phyloP scores from a whole-genome alignment of 257 asterid genomes.

The Avicennia marina region DNA sequence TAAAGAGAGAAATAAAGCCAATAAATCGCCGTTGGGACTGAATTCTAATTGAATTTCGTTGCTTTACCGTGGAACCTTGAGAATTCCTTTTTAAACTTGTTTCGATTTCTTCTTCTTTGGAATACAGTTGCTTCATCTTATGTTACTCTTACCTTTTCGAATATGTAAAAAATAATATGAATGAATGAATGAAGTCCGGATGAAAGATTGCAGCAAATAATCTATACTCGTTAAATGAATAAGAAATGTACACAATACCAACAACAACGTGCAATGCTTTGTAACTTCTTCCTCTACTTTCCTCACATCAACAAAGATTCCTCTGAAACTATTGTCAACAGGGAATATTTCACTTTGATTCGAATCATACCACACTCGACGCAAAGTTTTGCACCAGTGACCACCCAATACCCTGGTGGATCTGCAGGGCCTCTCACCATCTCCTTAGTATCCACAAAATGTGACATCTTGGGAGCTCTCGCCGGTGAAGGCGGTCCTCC shows the following conservation, averaged over 20 bases:
- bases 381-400: constrained; percentile 82
- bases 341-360: constrained; percentile 67
- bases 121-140: too few relatives aligned
- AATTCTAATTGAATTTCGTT: too few relatives aligned
- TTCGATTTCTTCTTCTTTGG: too few relatives aligned
- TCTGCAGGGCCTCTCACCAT: constrained; percentile 90
- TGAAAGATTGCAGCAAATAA: constrained; percentile 17
- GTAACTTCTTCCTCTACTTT: neutral
- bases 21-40: too few relatives aligned
- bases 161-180: too few relatives aligned
- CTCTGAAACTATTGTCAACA: constrained; percentile 71
- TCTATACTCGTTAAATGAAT: constrained; percentile 15
- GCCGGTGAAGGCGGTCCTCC: constrained; percentile 85
- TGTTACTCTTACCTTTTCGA: too few relatives aligned
- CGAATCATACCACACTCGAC: constrained; percentile 75
- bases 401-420: constrained; percentile 93
- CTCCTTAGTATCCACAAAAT: constrained; percentile 77
- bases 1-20: too few relatives aligned
- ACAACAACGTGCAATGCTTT: neutral
- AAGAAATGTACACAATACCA: constrained; percentile 25
- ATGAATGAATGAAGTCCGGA: neutral
- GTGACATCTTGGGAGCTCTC: constrained; percentile 73
- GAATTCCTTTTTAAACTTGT: too few relatives aligned
- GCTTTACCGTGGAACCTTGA: too few relatives aligned
- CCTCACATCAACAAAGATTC: constrained; percentile 59